phyloP scores from a whole-genome alignment of 1,284 basidiomycete species.

The Mycosarcoma maydis region DNA sequence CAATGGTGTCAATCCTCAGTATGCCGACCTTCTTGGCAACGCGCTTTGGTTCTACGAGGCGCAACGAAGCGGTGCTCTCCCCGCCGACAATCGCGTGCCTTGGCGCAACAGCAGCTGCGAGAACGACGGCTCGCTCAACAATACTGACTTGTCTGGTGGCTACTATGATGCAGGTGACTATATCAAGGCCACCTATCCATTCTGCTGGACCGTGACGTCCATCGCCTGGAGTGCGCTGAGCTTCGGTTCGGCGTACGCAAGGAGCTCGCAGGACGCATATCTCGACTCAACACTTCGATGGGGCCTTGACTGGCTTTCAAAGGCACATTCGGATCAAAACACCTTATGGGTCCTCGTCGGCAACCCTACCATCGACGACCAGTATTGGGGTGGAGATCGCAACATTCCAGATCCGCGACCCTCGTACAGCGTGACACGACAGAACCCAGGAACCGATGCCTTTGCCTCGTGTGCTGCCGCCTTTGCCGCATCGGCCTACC shows the following conservation, averaged over 20 bases:
- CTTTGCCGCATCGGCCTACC: conserved; percentile 82
- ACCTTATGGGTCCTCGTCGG: conserved; percentile 84
- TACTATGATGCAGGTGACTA: conserved; percentile 89
- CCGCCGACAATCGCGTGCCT: conserved; percentile 76
- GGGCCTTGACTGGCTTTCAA: conserved; percentile 90
- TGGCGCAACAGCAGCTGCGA: conserved; percentile 86
- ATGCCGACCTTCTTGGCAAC: conserved; percentile 81
- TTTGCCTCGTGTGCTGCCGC: conserved; percentile 84
- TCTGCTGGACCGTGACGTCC: conserved; percentile 82
- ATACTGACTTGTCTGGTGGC: conserved; percentile 81
- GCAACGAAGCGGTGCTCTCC: conserved; percentile 82
- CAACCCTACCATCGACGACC: conserved; percentile 75
- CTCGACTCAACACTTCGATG: conserved; percentile 79
- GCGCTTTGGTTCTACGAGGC: conserved; percentile 89
- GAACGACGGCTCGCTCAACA: conserved; percentile 79
- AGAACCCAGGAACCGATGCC: conserved; percentile 84
- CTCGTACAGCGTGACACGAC: conserved; percentile 80
- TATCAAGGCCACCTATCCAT: conserved; percentile 73
- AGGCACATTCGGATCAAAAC: conserved; percentile 81
- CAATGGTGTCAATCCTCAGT: conserved; percentile 70
- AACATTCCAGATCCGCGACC: conserved; percentile 79
- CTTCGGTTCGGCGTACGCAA: conserved; percentile 82
- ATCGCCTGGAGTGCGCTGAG: conserved; percentile 87
- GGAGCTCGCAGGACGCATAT: conserved; percentile 84
- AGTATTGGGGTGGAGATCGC: conserved; percentile 88